Conservation (phyloP, 768 basidiomycete species). For the Leucogyrophana mollusca region DNA sequence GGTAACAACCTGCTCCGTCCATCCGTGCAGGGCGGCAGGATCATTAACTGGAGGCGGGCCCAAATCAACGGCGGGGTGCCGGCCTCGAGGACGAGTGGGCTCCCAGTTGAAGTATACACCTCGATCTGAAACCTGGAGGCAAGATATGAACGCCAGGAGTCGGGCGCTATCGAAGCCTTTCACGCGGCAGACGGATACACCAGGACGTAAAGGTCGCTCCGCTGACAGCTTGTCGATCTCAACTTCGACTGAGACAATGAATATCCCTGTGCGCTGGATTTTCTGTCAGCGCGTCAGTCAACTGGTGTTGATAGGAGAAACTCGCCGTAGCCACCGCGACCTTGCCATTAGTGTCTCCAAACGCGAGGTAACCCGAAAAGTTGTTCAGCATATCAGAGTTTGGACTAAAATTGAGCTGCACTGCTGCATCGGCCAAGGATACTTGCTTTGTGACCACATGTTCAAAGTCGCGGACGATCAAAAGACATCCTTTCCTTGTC, state of each 20-base stretch:
- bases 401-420: slow-evolving; percentile 23
- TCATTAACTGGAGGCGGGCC: neutral
- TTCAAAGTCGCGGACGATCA: slow-evolving; percentile 25
- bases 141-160: slow-evolving; percentile 35
- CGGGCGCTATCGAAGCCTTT: slow-evolving; percentile 13
- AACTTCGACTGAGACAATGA: slow-evolving; percentile 21
- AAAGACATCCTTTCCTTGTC: slow-evolving; percentile 23
- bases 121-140: slow-evolving; percentile 55
- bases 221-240: slow-evolving; percentile 19
- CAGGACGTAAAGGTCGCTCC: slow-evolving; percentile 31
- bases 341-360: slow-evolving; percentile 36
- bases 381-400: slow-evolving; percentile 5
- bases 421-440: slow-evolving; percentile 38
- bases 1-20: neutral
- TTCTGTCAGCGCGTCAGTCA: neutral
- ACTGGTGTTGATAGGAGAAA: slow-evolving; percentile 6
- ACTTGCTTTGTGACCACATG: slow-evolving; percentile 30
- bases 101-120: slow-evolving; percentile 52
- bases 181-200: slow-evolving; percentile 22
- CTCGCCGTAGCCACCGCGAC: slow-evolving; percentile 50
- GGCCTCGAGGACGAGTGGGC: slow-evolving; percentile 5
- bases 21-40: neutral
- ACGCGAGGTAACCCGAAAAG: slow-evolving; percentile 48
- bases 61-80: neutral
- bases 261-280: slow-evolving; percentile 21